phyloP scores from a whole-genome alignment of 805 yeast genomes.

The Sugiyamaella marilandica region DNA sequence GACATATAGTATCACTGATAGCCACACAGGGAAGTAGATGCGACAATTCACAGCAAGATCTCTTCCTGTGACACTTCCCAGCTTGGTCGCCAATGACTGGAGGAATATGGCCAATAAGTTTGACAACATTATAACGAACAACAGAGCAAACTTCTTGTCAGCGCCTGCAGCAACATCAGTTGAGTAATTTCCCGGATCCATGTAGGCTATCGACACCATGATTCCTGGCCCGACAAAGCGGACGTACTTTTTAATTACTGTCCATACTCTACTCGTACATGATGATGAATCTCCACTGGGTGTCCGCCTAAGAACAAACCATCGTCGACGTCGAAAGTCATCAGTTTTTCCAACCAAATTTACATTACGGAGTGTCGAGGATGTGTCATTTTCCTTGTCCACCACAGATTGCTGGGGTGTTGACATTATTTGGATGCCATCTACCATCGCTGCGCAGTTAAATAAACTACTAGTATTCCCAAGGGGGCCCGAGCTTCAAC shows the following conservation, averaged over 20 bases:
- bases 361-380: too few relatives aligned
- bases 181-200: constrained; percentile 97
- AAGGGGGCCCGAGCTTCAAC: too few relatives aligned
- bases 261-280: too few relatives aligned
- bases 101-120: constrained; percentile 83
- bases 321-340: too few relatives aligned
- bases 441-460: too few relatives aligned
- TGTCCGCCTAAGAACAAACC: too few relatives aligned
- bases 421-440: too few relatives aligned
- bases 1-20: constrained; percentile 51
- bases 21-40: constrained; percentile 57
- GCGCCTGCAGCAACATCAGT: constrained; percentile 95
- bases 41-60: constrained; percentile 88
- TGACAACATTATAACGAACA: constrained; percentile 73
- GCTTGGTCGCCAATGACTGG: constrained; percentile 77
- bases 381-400: too few relatives aligned
- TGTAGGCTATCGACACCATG: constrained; percentile 91
- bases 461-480: too few relatives aligned
- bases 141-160: constrained; percentile 68
- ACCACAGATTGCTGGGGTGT: too few relatives aligned
- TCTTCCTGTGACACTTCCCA: constrained; percentile 91
- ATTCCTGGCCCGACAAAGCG: constrained; percentile 90
- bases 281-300: too few relatives aligned
- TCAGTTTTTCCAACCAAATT: too few relatives aligned
- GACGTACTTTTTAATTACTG: constrained; percentile 38